Evolutionary conservation across 257 asterid species (phyloP), one percentile per base, ranked within the genome.

Genomic region (Paraleonurus japonicus): DNA sequence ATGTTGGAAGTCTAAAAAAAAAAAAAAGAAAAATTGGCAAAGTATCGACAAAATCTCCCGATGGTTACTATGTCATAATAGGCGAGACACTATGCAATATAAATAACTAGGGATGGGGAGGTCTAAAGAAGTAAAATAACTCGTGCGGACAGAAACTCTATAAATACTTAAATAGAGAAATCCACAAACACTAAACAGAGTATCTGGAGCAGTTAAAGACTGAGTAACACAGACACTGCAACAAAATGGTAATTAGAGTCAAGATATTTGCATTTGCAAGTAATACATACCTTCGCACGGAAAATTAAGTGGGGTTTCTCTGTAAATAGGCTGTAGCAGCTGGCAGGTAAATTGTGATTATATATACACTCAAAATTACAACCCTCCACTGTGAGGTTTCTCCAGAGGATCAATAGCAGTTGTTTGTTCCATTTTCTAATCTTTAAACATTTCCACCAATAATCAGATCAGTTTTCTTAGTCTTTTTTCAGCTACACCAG

Each of bases 401-500:
- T 19, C 32, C 63, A 62, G 12, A 15, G 45, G 45, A 17, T 12
- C 39, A 43, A 27, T 4, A 32, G 47, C 48, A 9, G 19, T 35
- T 4, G 10, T 35, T 35, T 61, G 15, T 35, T 62, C 68, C 17
- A 4, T 24, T 3, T 54, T 15, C 28, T 16, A 12, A 28, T 15
- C 16, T 27, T 13, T 13, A 7, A 47, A 53, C 30, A 17, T 37
- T 64, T 8, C 65, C 11, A 53, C 55, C 16, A 28, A 63, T 15
- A 50, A 72, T 62, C 10, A 15, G n/a, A 75, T 53, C 71, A 85
- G 74, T 81, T 88, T 92, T 69, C 90, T 79, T 9, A 92, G 96
- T 53, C 99, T 89, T 86, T 84, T 89, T 65, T 88, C 97, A 5
- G 95, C 91, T 61, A 69, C 51, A 81, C 71, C 65, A 2, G 98